phyloP scores from a whole-genome alignment of 495 filamentous ascomycete species.

The Penicillium samsonianum region DNA sequence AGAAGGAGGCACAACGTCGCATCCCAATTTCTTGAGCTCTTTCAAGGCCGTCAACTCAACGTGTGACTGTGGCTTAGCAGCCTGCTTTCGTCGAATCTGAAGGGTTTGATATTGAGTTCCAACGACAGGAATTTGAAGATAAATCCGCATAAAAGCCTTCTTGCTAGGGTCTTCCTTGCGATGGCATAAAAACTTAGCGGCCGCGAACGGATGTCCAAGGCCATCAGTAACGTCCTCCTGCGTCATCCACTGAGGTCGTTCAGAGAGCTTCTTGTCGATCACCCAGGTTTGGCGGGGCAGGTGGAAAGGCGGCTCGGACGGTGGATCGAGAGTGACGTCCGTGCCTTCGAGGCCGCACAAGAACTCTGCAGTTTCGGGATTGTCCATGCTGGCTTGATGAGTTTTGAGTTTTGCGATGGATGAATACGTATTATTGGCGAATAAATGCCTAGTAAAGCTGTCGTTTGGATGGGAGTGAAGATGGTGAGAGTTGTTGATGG shows the following conservation, averaged over 20 bases:
- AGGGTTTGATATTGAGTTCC: constrained; percentile 8
- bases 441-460: too few relatives aligned
- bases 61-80: constrained; percentile 1
- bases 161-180: constrained; percentile 6
- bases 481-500: too few relatives aligned
- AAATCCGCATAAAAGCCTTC: constrained; percentile 18
- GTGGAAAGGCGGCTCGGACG: constrained; percentile 5
- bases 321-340: constrained; percentile 10
- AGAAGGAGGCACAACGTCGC: constrained; percentile 14
- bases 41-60: constrained; percentile 8
- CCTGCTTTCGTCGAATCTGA: constrained; percentile 9
- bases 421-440: too few relatives aligned
- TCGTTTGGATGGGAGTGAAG: too few relatives aligned
- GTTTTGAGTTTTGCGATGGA: too few relatives aligned
- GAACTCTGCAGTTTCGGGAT: background rate
- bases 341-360: constrained; percentile 12
- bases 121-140: constrained; percentile 17
- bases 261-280: constrained; percentile 14
- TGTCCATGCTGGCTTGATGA: background rate
- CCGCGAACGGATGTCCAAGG: background rate
- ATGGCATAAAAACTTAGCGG: constrained; percentile 13
- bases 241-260: background rate
- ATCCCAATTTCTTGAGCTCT: background rate
- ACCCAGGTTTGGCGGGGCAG: constrained; percentile 13
- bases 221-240: constrained; percentile 11